phyloP scores from a whole-genome alignment of 805 yeast species.

The Tetrapisispora nanseiensis region DNA sequence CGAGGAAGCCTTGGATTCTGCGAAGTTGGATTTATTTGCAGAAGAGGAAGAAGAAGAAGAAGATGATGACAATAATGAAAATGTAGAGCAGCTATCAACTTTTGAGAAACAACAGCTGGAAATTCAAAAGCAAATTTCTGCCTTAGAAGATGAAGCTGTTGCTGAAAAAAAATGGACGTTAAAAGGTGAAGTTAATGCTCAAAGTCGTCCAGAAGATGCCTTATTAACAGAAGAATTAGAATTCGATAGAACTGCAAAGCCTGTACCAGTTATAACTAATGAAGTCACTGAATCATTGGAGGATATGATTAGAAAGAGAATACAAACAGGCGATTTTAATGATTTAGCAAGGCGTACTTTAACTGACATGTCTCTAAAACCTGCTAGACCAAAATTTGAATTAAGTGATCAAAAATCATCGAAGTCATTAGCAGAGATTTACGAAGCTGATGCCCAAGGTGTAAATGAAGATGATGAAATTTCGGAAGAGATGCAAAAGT shows the following conservation, averaged over 20 bases:
- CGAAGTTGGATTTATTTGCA: slow-evolving; percentile 54
- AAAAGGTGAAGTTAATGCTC: slow-evolving; percentile 83
- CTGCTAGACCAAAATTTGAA: slow-evolving; percentile 42
- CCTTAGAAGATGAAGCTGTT: slow-evolving; percentile 76
- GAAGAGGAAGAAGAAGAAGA: slow-evolving; percentile 28
- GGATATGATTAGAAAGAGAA: slow-evolving; percentile 78
- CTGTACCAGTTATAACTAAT: slow-evolving; percentile 89
- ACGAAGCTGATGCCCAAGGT: slow-evolving; percentile 76
- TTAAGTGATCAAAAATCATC: slow-evolving; percentile 75
- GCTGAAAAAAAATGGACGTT: slow-evolving; percentile 90
- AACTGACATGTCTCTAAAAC: slow-evolving; percentile 52
- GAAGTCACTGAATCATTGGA: slow-evolving; percentile 82
- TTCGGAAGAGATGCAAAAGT: slow-evolving; percentile 54
- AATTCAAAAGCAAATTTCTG: slow-evolving; percentile 65
- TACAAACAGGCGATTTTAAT: slow-evolving; percentile 66
- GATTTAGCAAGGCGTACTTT: slow-evolving; percentile 70
- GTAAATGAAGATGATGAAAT: slow-evolving; percentile 39
- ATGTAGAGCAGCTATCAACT: slow-evolving; percentile 42
- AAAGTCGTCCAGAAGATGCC: slow-evolving; percentile 77
- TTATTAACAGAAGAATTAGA: slow-evolving; percentile 72
- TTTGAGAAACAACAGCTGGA: slow-evolving; percentile 76
- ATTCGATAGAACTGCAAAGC: slow-evolving; percentile 88
- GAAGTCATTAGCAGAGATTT: slow-evolving; percentile 83
- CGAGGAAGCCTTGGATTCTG: slow-evolving; percentile 49
- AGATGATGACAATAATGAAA: slow-evolving; percentile 14